These are phyloP conservation scores for Taxawa tesnikishii DNA, from an alignment of 2,329 filamentous ascomycete genomes.

Conservation along the genomic window DNA sequence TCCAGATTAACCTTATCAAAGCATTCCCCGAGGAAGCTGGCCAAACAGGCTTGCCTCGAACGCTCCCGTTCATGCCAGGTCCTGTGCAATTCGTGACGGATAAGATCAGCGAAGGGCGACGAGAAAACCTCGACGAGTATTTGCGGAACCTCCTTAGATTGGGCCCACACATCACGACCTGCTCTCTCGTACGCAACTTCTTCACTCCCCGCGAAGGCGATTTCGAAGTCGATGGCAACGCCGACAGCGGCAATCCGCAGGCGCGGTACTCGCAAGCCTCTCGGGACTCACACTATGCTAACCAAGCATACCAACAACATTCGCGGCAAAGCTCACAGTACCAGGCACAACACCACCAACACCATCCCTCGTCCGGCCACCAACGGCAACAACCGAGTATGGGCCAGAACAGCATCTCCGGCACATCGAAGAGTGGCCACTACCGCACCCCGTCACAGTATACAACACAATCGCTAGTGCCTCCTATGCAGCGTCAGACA, in stretches of 20 bases:
- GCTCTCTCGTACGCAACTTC: constrained; percentile 75
- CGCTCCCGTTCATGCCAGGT: constrained; percentile 92
- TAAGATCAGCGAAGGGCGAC: constrained; percentile 82
- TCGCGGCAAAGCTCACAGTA: constrained; percentile 1
- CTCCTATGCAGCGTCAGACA: constrained; percentile 7
- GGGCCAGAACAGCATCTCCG: constrained; percentile 6
- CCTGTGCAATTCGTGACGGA: constrained; percentile 98
- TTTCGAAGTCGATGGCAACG: constrained; percentile 74
- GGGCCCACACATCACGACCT: constrained; percentile 72
- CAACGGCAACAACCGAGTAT: constrained; percentile 11
- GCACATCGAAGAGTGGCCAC: constrained; percentile 10
- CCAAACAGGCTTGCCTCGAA: constrained; percentile 62
- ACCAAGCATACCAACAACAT: constrained; percentile 14
- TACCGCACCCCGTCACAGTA: constrained; percentile 15
- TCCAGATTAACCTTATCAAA: constrained; percentile 88
- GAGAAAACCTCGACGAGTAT: constrained; percentile 89
- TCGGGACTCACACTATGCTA: too few species aligned
- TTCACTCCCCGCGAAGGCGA: constrained; percentile 85
- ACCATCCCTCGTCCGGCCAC: constrained; percentile 3
- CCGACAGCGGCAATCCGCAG: constrained; percentile 46
- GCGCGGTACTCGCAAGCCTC: constrained; percentile 34
- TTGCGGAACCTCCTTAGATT: constrained; percentile 82
- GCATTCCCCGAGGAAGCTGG: constrained; percentile 88
- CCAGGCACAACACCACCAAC: constrained; percentile 43
- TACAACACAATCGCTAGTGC: constrained; percentile 11